These are phyloP conservation scores for Neofusicoccum parvum DNA, from an alignment of 2,329 filamentous ascomycete genomes.

Conservation along the genomic window DNA sequence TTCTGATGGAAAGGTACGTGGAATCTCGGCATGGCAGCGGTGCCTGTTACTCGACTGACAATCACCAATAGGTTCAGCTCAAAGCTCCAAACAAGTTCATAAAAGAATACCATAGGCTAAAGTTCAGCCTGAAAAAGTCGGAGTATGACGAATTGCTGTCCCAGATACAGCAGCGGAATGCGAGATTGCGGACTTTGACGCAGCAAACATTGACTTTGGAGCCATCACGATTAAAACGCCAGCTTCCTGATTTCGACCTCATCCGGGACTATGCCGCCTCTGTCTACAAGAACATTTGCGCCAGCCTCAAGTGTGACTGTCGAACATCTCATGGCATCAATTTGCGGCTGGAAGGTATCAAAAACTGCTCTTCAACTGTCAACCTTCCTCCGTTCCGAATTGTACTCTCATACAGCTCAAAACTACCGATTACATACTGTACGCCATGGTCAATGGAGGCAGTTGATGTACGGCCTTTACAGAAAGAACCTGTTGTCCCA, in stretches of 20 bases:
- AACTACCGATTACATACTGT: not conserved
- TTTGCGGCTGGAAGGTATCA: not conserved
- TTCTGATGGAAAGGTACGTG: not conserved
- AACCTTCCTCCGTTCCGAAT: not conserved
- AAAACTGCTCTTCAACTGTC: not conserved
- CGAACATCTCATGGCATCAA: not conserved
- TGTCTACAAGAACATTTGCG: not conserved
- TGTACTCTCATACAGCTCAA: not conserved
- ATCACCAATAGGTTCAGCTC: slow-evolving; percentile 27
- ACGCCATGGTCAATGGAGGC: not conserved
- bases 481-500: not conserved
- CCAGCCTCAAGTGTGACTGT: not conserved
- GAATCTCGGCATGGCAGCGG: not conserved
- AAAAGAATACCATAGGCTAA: slow-evolving; percentile 33
- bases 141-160: slow-evolving; percentile 33
- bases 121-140: slow-evolving; percentile 32
- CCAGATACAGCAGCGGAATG: slow-evolving; percentile 28
- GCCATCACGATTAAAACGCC: too few relatives aligned
- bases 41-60: not conserved
- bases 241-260: not conserved
- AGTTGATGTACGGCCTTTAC: not conserved
- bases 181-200: slow-evolving; percentile 29
- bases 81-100: slow-evolving; percentile 29
- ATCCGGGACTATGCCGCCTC: not conserved
- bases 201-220: slow-evolving; percentile 22